phyloP scores from a whole-genome alignment of 129 eudicot species.

The Gnaphalium uliginosum region DNA sequence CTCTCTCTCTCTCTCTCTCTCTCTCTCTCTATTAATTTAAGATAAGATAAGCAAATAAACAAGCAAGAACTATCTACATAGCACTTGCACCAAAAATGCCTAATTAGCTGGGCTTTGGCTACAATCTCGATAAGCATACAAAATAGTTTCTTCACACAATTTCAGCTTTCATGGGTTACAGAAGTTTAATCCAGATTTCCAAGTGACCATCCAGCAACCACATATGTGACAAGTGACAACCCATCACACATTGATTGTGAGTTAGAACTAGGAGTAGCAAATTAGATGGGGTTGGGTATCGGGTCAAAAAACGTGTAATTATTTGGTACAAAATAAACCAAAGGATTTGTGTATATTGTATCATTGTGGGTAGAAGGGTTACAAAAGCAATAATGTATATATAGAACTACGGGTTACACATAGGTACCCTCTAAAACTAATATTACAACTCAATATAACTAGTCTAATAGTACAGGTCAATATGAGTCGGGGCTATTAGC shows the following conservation, averaged over 20 bases:
- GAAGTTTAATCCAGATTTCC: neutral
- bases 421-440: too few species aligned
- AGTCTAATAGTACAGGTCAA: neutral
- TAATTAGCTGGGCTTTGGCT: neutral
- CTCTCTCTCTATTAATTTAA: too few species aligned
- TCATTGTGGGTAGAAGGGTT: too few species aligned
- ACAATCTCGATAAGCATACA: neutral
- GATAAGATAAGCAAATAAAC: neutral
- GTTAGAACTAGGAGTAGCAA: neutral
- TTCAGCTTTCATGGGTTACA: neutral
- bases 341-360: too few species aligned
- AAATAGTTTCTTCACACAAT: neutral
- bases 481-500: neutral
- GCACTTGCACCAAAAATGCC: neutral
- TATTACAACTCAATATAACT: too few species aligned
- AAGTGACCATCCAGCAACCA: neutral
- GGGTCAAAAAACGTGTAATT: neutral
- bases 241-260: neutral
- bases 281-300: neutral
- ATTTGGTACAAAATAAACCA: neutral
- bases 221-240: neutral
- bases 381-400: too few species aligned
- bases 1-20: too few species aligned
- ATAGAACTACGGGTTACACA: too few species aligned
- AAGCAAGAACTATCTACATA: too few species aligned